Evolutionary conservation across 192 early-diverging fungal species (phyloP), one percentile per base, ranked within the genome.

Genomic region (Coemansia sp.): DNA sequence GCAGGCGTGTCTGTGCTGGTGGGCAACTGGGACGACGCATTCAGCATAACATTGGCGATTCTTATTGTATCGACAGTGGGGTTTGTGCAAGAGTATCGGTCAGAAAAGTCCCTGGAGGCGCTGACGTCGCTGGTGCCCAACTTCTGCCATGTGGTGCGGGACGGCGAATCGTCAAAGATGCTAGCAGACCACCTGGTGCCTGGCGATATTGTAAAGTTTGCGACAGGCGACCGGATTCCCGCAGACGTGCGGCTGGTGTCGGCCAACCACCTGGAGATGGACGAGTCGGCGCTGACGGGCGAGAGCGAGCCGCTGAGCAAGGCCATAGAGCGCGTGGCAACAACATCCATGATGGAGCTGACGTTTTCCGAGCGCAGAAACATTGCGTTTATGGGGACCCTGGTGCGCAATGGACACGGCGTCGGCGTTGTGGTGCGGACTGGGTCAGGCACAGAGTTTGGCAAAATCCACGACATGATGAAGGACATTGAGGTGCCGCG

Each of bases 311-410:
- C 95, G 11, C 83, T 98, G 19, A 83, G 88, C 4, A 89, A 94
- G 26, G 74, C 81, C 40, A 59, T 65, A 12, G 85, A 89, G 19
- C 73, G 71, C 0, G 76, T 92, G 17, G 17, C 56, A 29, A 58
- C 69, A 14, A 69, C 24, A 26, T 65, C 52, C 50, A 76, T 41
- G 17, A n/a, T n/a, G n/a, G 77, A 80, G 65, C 67, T 80, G 64
- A 35, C 67, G 14, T 80, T 80, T 46, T 37, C 57, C 4, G 77
- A 80, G 48, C 64, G 68, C 61, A 34, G 85, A 35, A 98, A 98
- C 72, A 92, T 98, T 68, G 93, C 84, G 1, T 95, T 94, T 54
- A 98, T 95, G 93, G 95, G 95, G 19, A 95, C 95, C 14, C 70
- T 97, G 33, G 90, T 97, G 22, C 83, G 88, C 56, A 88, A 90